Base-by-base conservation (phyloP, 768 basidiomycete species). In the Hygrophorus pudorinus region DNA sequence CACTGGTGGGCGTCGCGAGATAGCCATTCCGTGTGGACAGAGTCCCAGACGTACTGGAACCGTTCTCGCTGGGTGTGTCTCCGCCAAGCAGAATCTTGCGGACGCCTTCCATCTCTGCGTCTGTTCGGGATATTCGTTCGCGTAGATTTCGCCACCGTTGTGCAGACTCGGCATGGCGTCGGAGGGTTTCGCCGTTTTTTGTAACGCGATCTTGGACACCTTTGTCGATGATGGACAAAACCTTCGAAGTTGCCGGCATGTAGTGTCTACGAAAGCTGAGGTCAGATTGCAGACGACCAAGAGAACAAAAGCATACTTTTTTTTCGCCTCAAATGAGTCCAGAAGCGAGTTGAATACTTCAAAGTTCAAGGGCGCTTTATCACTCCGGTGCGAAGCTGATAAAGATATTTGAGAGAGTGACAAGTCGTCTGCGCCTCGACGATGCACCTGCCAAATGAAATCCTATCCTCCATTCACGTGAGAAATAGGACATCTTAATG, bases 101-200 rank as follows among this genome's bases (percentile, higher is more conserved):
- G 2, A 78, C 75, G 45, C 58, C 67, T 48, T 83, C 81, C 85
- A 96, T 86, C 50, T 92, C 89, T 20, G 68, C 63, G 52, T 93
- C 89, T 9, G 88, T 87, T 45, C 85, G 70, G 16, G 73, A 56
- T 53, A 96, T 90, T 41, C 87, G 77, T 44, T 90, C 86, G 49
- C 75, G 75, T 28, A 96, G 66, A 51, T 73, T 79, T 48, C 75
- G 73, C 91, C 91, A 96, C 39, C 89, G 74, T 52, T 85, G 79
- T 14, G 82, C 84, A 49, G 89, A 89, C 55, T 96, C 93, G 2
- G 85, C 84, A 58, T 89, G 88, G 52, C 90, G 71, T 48, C 93
- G 75, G 39, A 98, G 64, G 28, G 90, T 90, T 65, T 97, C 94
- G 1, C 94, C 94, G 51, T 97, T 98, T 75, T 91, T 93, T 16